Evolutionary conservation across 805 yeast genomes (phyloP).

Genomic region (Wickerhamomyces kurtzmanii): DNA sequence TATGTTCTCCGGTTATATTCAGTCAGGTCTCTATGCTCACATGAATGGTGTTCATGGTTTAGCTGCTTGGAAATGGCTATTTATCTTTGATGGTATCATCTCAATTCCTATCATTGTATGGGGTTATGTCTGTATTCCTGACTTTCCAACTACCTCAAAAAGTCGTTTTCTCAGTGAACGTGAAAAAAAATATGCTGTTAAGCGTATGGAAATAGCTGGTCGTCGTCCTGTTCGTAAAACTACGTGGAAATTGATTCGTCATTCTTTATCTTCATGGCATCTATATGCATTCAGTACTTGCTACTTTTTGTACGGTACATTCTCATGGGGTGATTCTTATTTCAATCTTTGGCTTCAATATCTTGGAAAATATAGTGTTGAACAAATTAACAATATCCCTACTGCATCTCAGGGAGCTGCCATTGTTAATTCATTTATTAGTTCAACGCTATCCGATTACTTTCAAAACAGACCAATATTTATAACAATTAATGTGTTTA

Average conservation of each 20-base stretch:
- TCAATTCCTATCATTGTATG: slow-evolving; percentile 24
- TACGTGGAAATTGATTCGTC: slow-evolving; percentile 2
- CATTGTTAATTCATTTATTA: slow-evolving; percentile 15
- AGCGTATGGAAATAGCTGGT: slow-evolving; percentile 7
- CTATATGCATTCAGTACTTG: slow-evolving; percentile 6
- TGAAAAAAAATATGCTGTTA: slow-evolving; percentile 5
- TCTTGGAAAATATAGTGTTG: slow-evolving; percentile 13
- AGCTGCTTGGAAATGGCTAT: slow-evolving; percentile 37
- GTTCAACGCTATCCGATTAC: slow-evolving; percentile 19
- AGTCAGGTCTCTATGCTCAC: slow-evolving; percentile 30
- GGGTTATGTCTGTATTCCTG: slow-evolving; percentile 36
- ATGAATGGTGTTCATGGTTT: slow-evolving; percentile 30
- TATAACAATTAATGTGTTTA: slow-evolving; percentile 12
- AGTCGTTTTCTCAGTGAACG: slow-evolving; percentile 5
- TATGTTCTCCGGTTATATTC: slow-evolving; percentile 39
- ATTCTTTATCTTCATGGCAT: slow-evolving; percentile 7
- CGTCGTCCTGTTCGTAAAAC: slow-evolving; percentile 5
- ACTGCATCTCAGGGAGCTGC: slow-evolving; percentile 22
- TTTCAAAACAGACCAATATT: slow-evolving; percentile 18
- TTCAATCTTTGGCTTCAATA: slow-evolving; percentile 21
- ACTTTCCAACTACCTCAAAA: slow-evolving; percentile 14
- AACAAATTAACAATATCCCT: slow-evolving; percentile 21
- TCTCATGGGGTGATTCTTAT: slow-evolving; percentile 12
- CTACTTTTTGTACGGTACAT: slow-evolving; percentile 7
- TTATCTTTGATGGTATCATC: slow-evolving; percentile 23